Conservation (phyloP, 2,329 filamentous ascomycete genomes). For the Trichoderma semiorbis region DNA sequence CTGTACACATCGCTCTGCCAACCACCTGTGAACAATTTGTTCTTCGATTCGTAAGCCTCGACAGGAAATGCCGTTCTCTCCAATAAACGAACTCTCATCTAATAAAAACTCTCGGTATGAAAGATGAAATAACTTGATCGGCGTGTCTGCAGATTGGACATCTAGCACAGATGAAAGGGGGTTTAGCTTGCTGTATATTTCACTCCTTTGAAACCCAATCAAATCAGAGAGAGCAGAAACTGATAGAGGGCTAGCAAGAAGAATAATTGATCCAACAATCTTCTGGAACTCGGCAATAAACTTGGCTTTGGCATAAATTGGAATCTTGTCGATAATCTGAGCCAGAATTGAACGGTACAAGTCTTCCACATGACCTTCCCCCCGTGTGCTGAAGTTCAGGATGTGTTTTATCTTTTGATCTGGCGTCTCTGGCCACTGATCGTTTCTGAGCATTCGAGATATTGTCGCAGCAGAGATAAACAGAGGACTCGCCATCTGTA, state of each 20-base stretch:
- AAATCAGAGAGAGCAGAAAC: not conserved
- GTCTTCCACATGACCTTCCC: not conserved
- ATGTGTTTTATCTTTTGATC: not conserved
- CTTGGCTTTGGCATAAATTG: not conserved
- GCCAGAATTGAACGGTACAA: not conserved
- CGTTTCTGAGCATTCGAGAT: not conserved
- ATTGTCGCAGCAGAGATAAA: not conserved
- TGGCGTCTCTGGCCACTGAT: not conserved
- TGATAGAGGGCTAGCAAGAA: not conserved
- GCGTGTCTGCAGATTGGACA: not conserved
- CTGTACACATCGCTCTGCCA: not conserved
- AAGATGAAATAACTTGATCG: not conserved
- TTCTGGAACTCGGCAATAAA: slow-evolving; percentile 23
- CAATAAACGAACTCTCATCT: not conserved
- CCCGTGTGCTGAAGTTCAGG: not conserved
- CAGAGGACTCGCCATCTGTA: not conserved
- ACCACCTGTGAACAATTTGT: not conserved
- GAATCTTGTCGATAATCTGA: not conserved
- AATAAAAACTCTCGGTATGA: not conserved
- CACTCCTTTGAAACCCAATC: not conserved
- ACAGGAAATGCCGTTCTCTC: not conserved
- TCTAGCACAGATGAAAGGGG: not conserved
- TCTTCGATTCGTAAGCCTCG: not conserved
- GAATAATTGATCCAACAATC: not conserved
- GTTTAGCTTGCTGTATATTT: not conserved